phyloP scores from a whole-genome alignment of 352 stramenopile species.

The Phytopythium aichiense region DNA sequence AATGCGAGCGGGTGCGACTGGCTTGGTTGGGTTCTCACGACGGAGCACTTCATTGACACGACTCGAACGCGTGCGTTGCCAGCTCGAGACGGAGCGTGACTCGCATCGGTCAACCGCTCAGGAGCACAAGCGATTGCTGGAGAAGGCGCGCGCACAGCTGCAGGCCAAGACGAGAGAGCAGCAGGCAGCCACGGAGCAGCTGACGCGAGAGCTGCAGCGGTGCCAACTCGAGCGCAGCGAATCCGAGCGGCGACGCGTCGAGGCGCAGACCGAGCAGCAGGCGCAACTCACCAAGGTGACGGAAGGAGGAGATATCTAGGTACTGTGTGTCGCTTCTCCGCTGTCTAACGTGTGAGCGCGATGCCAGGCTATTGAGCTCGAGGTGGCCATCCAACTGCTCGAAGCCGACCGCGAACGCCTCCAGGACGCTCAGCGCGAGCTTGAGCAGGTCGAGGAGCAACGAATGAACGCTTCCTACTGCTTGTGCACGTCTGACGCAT shows the following conservation, averaged over 20 bases:
- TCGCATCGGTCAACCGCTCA: constrained; percentile 22
- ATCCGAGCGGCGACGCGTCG: constrained; percentile 23
- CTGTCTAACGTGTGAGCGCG: too few species aligned
- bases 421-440: constrained; percentile 12
- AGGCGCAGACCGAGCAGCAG: constrained; percentile 21
- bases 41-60: not conserved
- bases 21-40: not conserved
- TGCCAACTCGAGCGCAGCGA: constrained; percentile 16
- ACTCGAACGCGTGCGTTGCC: too few species aligned
- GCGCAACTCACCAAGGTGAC: constrained; percentile 13
- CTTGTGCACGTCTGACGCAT: not conserved
- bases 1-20: constrained; percentile 28
- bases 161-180: constrained; percentile 17
- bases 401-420: constrained; percentile 13
- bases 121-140: constrained; percentile 33
- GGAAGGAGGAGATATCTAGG: not conserved
- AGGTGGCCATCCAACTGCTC: constrained; percentile 15
- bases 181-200: constrained; percentile 21
- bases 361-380: constrained; percentile 14
- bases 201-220: constrained; percentile 26
- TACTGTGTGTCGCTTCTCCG: too few species aligned
- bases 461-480: not conserved
- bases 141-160: constrained; percentile 31
- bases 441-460: constrained; percentile 13
- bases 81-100: constrained; percentile 34